These are phyloP conservation scores for Podospora fimiseda DNA, from an alignment of 495 filamentous ascomycete species.

Conservation along the genomic window DNA sequence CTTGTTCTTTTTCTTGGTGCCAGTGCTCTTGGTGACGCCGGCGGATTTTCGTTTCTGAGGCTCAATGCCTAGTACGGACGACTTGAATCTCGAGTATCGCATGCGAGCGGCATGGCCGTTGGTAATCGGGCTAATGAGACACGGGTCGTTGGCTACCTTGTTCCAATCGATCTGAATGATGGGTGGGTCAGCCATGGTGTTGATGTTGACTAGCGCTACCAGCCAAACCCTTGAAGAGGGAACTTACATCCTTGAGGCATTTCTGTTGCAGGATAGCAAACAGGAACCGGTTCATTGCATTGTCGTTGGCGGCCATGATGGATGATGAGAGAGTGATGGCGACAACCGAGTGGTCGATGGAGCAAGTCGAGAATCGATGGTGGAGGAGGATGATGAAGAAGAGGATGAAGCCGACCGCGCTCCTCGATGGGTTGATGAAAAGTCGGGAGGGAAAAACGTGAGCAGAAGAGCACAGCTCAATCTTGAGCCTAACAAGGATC, in stretches of 20 bases:
- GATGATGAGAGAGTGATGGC: background rate
- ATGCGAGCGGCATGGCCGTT: conserved; percentile 79
- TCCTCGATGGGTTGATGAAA: conserved; percentile 15
- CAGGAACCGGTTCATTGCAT: conserved; percentile 54
- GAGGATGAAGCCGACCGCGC: conserved; percentile 22
- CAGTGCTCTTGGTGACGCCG: conserved; percentile 25
- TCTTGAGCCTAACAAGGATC: conserved; percentile 25
- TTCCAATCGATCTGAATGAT: conserved; percentile 76
- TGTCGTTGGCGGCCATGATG: conserved; percentile 45
- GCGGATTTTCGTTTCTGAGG: conserved; percentile 36
- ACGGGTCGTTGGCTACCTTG: conserved; percentile 51
- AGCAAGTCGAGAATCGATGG: conserved; percentile 1
- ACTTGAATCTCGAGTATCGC: conserved; percentile 66
- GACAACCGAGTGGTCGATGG: conserved; percentile 3
- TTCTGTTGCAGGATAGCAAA: conserved; percentile 73
- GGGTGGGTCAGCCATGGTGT: background rate
- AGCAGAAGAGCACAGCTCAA: conserved; percentile 17
- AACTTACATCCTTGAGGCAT: conserved; percentile 63
- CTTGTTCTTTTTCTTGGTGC: conserved; percentile 39
- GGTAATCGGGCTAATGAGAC: conserved; percentile 53
- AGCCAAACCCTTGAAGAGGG: background rate
- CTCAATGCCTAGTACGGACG: conserved; percentile 35
- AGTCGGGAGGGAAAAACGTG: conserved; percentile 4
- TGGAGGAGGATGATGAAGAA: background rate
- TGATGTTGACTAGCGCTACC: background rate